Percentiles rank a stretch among this genome's conserved stretches.
phyloP scores from a whole-genome alignment of 768 basidiomycete species.

The Boletus sp. region DNA sequence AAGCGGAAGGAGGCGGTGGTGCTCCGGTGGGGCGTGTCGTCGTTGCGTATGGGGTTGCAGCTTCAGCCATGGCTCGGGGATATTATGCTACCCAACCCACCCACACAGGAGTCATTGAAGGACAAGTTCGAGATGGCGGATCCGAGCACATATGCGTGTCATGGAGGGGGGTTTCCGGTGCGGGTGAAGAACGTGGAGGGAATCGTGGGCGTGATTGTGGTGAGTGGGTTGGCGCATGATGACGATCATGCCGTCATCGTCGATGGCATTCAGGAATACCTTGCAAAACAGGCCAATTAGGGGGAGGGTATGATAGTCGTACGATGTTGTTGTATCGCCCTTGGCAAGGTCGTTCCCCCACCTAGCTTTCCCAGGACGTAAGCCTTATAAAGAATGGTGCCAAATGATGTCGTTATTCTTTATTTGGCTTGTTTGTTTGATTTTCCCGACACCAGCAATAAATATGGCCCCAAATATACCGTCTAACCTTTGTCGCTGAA shows the following conservation, averaged over 20 bases:
- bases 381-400: too few species aligned
- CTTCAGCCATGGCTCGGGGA: too few species aligned
- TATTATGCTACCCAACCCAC: neutral
- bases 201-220: constrained; percentile 34
- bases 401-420: too few species aligned
- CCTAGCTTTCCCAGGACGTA: too few species aligned
- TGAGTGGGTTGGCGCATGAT: constrained; percentile 32
- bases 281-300: constrained; percentile 6
- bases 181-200: constrained; percentile 35
- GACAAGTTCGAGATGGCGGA: constrained; percentile 26
- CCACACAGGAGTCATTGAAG: constrained; percentile 10
- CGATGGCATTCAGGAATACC: constrained; percentile 28
- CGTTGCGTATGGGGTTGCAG: constrained; percentile 25
- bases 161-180: constrained; percentile 36
- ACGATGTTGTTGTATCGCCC: too few species aligned
- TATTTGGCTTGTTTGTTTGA: too few species aligned
- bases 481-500: too few species aligned
- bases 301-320: too few species aligned
- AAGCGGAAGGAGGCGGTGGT: constrained; percentile 34
- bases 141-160: constrained; percentile 29
- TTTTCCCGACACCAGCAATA: too few species aligned
- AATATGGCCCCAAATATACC: too few species aligned
- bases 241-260: constrained; percentile 33
- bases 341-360: neutral
- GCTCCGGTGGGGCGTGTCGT: constrained; percentile 31